These are phyloP conservation scores for Cyclotella choctawhatcheeana DNA, from an alignment of 108 stramenopile genomes.

Conservation along the genomic window DNA sequence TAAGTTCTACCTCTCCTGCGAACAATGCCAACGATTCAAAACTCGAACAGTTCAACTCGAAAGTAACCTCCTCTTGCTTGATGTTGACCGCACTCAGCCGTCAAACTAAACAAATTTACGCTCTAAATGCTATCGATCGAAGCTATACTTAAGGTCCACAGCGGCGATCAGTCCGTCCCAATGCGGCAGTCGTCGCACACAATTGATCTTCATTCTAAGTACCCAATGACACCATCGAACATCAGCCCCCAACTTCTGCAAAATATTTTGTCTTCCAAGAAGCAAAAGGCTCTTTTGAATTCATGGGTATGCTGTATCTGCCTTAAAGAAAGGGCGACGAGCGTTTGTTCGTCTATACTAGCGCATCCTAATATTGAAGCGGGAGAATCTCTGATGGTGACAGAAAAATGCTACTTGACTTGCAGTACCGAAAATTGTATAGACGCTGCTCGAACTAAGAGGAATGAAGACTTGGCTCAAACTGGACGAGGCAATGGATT, in stretches of 20 bases:
- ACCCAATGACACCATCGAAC: not conserved
- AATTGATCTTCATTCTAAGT: not conserved
- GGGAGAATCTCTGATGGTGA: not conserved
- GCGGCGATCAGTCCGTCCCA: not conserved
- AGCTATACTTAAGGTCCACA: constrained; percentile 1
- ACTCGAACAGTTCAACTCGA: too few species aligned
- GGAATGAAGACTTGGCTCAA: not conserved
- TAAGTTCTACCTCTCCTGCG: too few species aligned
- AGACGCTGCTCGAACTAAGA: not conserved
- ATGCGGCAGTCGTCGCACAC: not conserved
- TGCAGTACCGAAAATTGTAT: not conserved
- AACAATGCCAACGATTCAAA: too few species aligned
- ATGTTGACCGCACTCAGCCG: not conserved
- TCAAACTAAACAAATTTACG: not conserved
- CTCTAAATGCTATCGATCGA: not conserved
- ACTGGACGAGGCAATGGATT: not conserved
- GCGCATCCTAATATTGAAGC: not conserved
- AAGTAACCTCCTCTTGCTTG: not conserved
- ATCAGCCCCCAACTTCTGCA: not conserved
- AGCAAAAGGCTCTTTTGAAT: not conserved
- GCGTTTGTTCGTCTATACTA: constrained; percentile 1
- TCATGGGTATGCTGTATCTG: not conserved
- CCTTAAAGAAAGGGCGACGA: not conserved
- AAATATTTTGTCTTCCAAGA: not conserved
- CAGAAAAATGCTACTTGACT: not conserved